phyloP scores from a whole-genome alignment of 129 eudicot species.

The Kitagawia praeruptora region DNA sequence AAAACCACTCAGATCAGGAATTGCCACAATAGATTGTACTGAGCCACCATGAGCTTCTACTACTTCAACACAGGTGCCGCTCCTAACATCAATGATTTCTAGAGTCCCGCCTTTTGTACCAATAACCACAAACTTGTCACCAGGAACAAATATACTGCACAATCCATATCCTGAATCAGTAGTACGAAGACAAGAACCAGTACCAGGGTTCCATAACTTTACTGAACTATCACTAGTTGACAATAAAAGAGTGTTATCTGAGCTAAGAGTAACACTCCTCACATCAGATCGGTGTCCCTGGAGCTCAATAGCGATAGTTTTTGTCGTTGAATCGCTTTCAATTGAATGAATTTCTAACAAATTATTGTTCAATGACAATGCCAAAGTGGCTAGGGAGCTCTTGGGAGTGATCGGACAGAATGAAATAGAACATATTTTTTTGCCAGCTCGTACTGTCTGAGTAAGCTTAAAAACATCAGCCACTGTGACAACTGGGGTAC shows the following conservation, averaged over 20 bases:
- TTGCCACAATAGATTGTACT: conserved; percentile 61
- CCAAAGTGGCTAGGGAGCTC: conserved; percentile 58
- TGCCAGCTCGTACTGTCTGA: conserved; percentile 66
- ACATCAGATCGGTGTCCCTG: conserved; percentile 95
- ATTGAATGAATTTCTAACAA: conserved; percentile 64
- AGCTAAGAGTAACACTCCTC: conserved; percentile 89
- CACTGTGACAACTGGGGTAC: conserved; percentile 38
- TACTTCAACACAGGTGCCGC: conserved; percentile 75
- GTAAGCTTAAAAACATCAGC: conserved; percentile 75
- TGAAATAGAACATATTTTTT: conserved; percentile 79
- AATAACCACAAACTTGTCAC: conserved; percentile 70
- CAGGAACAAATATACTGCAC: conserved; percentile 86
- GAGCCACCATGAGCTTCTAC: conserved; percentile 87
- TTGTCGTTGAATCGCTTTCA: conserved; percentile 38
- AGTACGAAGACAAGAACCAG: conserved; percentile 82
- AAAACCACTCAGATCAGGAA: conserved; percentile 78
- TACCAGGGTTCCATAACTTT: conserved; percentile 93
- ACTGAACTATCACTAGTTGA: conserved; percentile 85
- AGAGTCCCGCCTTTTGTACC: conserved; percentile 80
- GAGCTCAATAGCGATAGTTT: conserved; percentile 57
- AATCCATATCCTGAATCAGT: conserved; percentile 88
- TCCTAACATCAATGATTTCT: conserved; percentile 77
- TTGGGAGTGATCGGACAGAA: conserved; percentile 66
- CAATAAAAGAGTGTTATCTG: conserved; percentile 81
- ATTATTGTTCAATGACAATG: conserved; percentile 80